These are phyloP conservation scores for Cystobasidium ongulense DNA, from an alignment of 768 basidiomycete genomes.

Conservation along the genomic window DNA sequence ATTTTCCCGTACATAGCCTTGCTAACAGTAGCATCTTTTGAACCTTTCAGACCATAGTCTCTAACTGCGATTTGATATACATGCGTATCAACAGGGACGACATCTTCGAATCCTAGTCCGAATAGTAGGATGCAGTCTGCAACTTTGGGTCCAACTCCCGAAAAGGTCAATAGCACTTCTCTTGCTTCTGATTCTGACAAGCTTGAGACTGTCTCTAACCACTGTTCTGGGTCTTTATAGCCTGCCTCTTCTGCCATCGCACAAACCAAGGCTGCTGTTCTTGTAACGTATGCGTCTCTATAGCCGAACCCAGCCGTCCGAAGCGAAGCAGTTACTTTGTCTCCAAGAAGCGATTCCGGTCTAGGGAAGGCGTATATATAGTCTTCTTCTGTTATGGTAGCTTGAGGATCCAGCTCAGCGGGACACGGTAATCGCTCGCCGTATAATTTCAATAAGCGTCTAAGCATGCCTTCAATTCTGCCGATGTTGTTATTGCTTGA, in stretches of 20 bases:
- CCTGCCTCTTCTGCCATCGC: constrained; percentile 42
- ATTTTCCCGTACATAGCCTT: constrained; percentile 69
- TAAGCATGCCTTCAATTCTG: constrained; percentile 89
- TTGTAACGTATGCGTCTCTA: constrained; percentile 78
- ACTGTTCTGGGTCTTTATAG: constrained; percentile 30
- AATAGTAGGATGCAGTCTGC: constrained; percentile 61
- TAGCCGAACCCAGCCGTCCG: constrained; percentile 90
- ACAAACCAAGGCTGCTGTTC: constrained; percentile 69
- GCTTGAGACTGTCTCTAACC: constrained; percentile 28
- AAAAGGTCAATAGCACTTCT: constrained; percentile 65
- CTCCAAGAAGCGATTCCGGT: constrained; percentile 58
- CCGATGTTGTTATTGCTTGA: constrained; percentile 94
- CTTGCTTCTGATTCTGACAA: constrained; percentile 48
- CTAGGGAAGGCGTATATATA: constrained; percentile 73
- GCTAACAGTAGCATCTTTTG: constrained; percentile 57
- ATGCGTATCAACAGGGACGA: constrained; percentile 93
- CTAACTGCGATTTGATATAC: constrained; percentile 70
- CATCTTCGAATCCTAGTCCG: constrained; percentile 55
- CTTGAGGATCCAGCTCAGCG: constrained; percentile 12
- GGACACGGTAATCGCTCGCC: constrained; percentile 57
- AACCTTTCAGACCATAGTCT: constrained; percentile 42
- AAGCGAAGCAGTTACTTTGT: constrained; percentile 57
- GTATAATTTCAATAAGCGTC: constrained; percentile 66
- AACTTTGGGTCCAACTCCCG: constrained; percentile 92
- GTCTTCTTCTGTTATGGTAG: constrained; percentile 26